Base-by-base conservation (phyloP, 352 stramenopile species). In the Phytophthora idaei region DNA sequence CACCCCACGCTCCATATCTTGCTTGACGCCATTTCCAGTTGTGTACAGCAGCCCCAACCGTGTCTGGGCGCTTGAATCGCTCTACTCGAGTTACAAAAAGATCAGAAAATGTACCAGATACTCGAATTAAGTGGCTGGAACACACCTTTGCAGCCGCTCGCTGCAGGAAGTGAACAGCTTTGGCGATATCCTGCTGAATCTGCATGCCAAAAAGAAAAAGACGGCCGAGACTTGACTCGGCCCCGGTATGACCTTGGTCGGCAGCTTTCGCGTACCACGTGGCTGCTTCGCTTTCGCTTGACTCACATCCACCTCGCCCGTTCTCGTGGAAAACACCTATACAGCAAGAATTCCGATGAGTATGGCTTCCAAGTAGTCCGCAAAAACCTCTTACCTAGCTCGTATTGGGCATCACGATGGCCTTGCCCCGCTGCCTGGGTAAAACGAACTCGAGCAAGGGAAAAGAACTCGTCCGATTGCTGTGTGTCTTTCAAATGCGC, bases 101-200 rank as follows among this genome's bases (percentile, higher is more conserved):
- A 41, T 11, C 2, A 54, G 31, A 25, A 28, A 8, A 11, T 39
- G 15, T 21, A 27, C 11, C 29, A 36, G 28, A 45, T 42, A 37
- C 25, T 17, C 25, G 4, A 41, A 9, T 29, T 12, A 48, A 15
- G 4, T n/a, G 27, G 9, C 0, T 10, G 0, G 9, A 29, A 53
- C 41, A 7, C 28, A 84, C 79, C 74, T 87, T 87, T 5, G 61
- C 57, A 1, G 80, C 80, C 15, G 85, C 81, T 12, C 79, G 75
- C 37, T 91, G 83, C 32, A 92, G 68, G 46, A 85, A 92, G 55
- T 94, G 84, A 54, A 90, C 76, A 1, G 82, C 82, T 59, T 85
- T 83, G 15, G 49, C 70, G 11, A 76, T 55, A 58, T 90, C 78
- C 15, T 69, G 64, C 15, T 69, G 51, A 50, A 57, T 51, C 9